phyloP scores from a whole-genome alignment of 1,284 basidiomycete species.

The Crucibulum cyathiforme region DNA sequence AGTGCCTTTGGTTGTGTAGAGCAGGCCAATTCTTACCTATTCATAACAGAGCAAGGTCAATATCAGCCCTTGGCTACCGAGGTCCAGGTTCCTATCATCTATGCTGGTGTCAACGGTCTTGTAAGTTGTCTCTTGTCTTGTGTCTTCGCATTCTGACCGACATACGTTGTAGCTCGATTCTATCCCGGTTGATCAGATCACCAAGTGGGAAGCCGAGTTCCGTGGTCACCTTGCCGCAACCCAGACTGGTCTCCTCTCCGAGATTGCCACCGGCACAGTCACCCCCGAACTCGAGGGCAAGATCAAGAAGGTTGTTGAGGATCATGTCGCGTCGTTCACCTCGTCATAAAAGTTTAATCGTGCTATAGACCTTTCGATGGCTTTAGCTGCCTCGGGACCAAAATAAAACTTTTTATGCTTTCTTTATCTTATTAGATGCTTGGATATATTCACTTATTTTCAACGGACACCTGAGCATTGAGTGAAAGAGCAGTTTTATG shows the following conservation, averaged over 20 bases:
- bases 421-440: not conserved
- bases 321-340: conserved; percentile 84
- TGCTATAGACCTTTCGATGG: conserved; percentile 31
- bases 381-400: conserved; percentile 24
- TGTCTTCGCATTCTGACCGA: not conserved
- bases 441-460: too few species aligned
- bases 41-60: conserved; percentile 87
- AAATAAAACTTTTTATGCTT: conserved; percentile 29
- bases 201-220: conserved; percentile 93
- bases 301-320: conserved; percentile 92
- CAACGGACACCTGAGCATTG: not conserved
- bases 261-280: conserved; percentile 85
- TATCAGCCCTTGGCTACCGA: conserved; percentile 93
- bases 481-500: not conserved
- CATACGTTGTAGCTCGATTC: conserved; percentile 71
- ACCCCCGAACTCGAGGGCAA: conserved; percentile 90
- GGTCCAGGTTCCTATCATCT: conserved; percentile 98
- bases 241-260: conserved; percentile 75
- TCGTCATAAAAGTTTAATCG: conserved; percentile 48
- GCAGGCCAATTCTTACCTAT: conserved; percentile 1
- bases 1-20: conserved; percentile 31
- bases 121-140: conserved; percentile 47
- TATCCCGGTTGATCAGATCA: conserved; percentile 94
- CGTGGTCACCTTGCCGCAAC: conserved; percentile 78
- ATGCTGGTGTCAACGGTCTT: conserved; percentile 99